Percentiles rank a stretch among this genome's conserved stretches.
phyloP scores from a whole-genome alignment of 441 rosid species.

The Breynia disticha region DNA sequence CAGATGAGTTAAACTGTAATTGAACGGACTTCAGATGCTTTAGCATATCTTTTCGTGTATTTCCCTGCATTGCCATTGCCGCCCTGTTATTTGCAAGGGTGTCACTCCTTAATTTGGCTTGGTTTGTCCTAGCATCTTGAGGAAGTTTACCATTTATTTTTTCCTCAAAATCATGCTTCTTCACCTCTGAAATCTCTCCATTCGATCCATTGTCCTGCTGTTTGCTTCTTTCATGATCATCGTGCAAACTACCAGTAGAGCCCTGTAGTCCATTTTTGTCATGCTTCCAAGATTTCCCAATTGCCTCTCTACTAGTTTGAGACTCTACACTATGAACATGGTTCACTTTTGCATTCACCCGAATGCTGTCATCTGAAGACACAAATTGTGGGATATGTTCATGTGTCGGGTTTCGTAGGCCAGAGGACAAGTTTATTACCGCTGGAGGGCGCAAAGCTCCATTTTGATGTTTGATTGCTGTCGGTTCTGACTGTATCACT shows the following conservation, averaged over 20 bases:
- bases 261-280: constrained; percentile 15
- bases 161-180: constrained; percentile 30
- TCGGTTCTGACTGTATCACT: constrained; percentile 13
- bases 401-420: constrained; percentile 11
- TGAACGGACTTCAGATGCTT: constrained; percentile 61
- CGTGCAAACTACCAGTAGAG: constrained; percentile 14
- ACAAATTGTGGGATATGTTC: constrained; percentile 13
- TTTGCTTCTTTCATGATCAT: constrained; percentile 17
- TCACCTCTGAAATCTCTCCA: constrained; percentile 14
- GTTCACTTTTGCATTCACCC: constrained; percentile 14
- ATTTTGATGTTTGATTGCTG: constrained; percentile 16
- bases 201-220: constrained; percentile 25
- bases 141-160: constrained; percentile 24
- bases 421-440: constrained; percentile 14
- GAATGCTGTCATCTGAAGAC: constrained; percentile 10
- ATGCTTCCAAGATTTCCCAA: constrained; percentile 16
- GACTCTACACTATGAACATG: constrained; percentile 13
- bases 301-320: constrained; percentile 12
- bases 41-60: constrained; percentile 31
- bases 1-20: constrained; percentile 31
- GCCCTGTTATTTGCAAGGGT: constrained; percentile 37
- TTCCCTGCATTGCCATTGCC: constrained; percentile 36
- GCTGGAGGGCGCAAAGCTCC: constrained; percentile 14
- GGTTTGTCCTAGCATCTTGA: constrained; percentile 33
- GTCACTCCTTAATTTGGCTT: constrained; percentile 41